Evolutionary conservation across 257 asterid species (phyloP).

Genomic region (Eucommia ulmoides): DNA sequence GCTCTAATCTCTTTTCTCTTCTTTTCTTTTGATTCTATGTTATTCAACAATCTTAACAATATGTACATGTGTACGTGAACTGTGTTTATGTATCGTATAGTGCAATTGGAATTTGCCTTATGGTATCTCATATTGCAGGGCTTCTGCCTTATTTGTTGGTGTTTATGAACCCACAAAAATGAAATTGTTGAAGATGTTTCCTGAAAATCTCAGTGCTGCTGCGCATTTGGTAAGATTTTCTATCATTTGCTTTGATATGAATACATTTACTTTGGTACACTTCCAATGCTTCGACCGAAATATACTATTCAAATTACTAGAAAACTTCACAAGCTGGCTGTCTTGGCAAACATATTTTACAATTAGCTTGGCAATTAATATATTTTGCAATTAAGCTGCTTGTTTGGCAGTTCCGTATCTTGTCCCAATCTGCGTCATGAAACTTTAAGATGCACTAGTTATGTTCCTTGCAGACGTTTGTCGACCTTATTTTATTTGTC

Average conservation of each 20-base stretch:
- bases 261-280: background rate
- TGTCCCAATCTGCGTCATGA: too few species aligned
- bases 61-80: too few species aligned
- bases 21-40: too few species aligned
- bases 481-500: too few species aligned
- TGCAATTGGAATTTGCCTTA: too few species aligned
- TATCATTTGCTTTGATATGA: conserved; percentile 5
- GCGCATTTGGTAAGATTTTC: conserved; percentile 80
- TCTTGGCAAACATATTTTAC: background rate
- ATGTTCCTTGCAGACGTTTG: too few species aligned
- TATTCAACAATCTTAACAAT: too few species aligned
- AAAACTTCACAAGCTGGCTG: background rate
- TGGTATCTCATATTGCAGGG: conserved; percentile 58
- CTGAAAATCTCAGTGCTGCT: conserved; percentile 82
- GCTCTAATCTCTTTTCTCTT: too few species aligned
- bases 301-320: background rate
- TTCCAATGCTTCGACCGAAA: background rate
- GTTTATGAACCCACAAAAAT: conserved; percentile 96
- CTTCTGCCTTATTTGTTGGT: conserved; percentile 93
- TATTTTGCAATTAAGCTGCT: background rate
- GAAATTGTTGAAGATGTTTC: conserved; percentile 55
- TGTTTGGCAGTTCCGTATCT: background rate
- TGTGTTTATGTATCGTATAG: too few species aligned
- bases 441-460: too few species aligned
- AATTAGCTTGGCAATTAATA: background rate